These are phyloP conservation scores for Ceratocystis destructans DNA, from an alignment of 2,329 filamentous ascomycete genomes.

Conservation along the genomic window DNA sequence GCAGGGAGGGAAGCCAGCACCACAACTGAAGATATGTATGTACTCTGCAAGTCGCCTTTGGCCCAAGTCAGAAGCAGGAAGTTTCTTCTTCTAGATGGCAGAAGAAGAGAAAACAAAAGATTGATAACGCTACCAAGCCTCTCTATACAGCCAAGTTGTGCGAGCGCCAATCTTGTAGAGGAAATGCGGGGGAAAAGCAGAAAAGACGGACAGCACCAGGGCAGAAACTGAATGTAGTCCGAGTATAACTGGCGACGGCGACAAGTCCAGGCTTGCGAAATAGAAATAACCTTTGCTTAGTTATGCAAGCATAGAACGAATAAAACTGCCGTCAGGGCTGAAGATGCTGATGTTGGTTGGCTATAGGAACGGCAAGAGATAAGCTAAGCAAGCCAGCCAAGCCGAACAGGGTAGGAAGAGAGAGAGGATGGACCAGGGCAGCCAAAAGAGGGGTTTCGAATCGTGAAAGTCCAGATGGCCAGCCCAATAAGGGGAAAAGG, in stretches of 20 bases:
- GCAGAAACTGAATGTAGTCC: not conserved
- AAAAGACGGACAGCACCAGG: not conserved
- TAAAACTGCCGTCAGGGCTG: not conserved
- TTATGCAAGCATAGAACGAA: not conserved
- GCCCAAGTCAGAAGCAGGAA: no score
- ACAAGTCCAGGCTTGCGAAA: not conserved
- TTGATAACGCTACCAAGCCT: no score
- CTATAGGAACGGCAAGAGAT: not conserved
- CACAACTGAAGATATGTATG: no score
- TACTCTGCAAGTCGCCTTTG: no score
- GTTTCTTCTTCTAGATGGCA: no score
- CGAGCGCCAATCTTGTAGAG: no score
- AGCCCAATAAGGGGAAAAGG: not conserved
- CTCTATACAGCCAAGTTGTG: not conserved
- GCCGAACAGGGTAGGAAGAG: not conserved
- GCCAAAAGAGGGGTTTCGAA: slow-evolving; percentile 1
- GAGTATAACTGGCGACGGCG: not conserved
- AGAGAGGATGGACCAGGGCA: not conserved
- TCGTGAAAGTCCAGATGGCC: not conserved
- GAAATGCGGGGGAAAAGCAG: not conserved
- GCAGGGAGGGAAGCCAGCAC: no score
- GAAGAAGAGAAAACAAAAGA: no score
- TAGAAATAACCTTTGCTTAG: not conserved
- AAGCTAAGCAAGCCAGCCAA: not conserved
- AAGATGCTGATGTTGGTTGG: not conserved